These are phyloP conservation scores for Trichopus zeylanicus DNA, from an alignment of 116 monocot species.

Conservation along the genomic window DNA sequence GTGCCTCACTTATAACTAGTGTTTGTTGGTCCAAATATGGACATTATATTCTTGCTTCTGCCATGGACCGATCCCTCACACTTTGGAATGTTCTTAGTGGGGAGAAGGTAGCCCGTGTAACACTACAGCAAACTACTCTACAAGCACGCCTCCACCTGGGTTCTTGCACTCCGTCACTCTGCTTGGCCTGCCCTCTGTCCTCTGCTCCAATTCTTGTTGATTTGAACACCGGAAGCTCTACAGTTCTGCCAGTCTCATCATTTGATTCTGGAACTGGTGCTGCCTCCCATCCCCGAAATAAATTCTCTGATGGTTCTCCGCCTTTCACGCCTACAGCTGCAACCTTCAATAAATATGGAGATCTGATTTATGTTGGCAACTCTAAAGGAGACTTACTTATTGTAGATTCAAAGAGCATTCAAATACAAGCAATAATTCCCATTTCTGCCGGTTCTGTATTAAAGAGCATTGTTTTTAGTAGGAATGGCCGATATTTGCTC, in stretches of 20 bases:
- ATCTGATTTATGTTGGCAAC: no score
- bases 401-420: constrained; percentile 46
- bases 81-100: constrained; percentile 83
- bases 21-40: constrained; percentile 96
- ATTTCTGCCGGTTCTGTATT: constrained; percentile 59
- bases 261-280: constrained; percentile 36
- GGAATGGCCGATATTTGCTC: constrained; percentile 74
- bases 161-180: constrained; percentile 55
- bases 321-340: constrained; percentile 87
- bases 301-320: constrained; percentile 72
- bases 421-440: constrained; percentile 55
- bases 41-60: constrained; percentile 75
- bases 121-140: constrained; percentile 82
- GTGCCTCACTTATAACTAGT: constrained; percentile 82
- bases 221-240: constrained; percentile 75
- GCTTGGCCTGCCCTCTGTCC: constrained; percentile 91
- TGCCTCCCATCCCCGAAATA: constrained; percentile 51
- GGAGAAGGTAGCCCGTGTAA: constrained; percentile 59
- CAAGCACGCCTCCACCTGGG: constrained; percentile 83
- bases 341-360: constrained; percentile 90
- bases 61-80: constrained; percentile 83
- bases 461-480: constrained; percentile 85
- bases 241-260: constrained; percentile 68
- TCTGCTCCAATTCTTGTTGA: no score
- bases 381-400: constrained; percentile 95